A percentile compares a stretch with the other conserved stretches of the same genome.
Evolutionary conservation across 2,329 filamentous ascomycete species (phyloP).

Genomic region (Fusarium concolor): DNA sequence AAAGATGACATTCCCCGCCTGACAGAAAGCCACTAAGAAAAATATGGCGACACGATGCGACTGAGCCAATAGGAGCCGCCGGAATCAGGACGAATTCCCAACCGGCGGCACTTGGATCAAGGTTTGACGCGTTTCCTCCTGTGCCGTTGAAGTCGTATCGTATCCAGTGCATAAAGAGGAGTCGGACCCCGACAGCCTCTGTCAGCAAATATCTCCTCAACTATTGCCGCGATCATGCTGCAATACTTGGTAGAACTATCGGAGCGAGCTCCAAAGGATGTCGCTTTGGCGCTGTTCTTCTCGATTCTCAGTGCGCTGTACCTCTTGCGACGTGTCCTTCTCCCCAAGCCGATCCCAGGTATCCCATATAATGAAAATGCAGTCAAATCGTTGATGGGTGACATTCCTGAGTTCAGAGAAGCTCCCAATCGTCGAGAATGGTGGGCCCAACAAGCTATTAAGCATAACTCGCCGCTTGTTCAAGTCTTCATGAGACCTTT

Average conservation of each 20-base stretch:
- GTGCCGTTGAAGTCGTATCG: too few species aligned
- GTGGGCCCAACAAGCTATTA: constrained; percentile 18
- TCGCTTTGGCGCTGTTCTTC: background rate
- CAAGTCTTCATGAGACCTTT: constrained; percentile 36
- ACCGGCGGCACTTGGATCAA: background rate
- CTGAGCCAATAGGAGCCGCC: background rate
- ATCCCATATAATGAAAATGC: constrained; percentile 33
- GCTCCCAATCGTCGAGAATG: constrained; percentile 16
- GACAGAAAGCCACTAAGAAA: background rate
- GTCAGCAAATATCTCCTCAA: too few species aligned
- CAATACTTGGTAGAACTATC: background rate
- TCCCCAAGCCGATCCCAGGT: constrained; percentile 29
- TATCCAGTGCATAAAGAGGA: background rate
- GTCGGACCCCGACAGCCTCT: background rate
- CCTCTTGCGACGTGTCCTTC: background rate
- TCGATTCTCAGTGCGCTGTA: background rate
- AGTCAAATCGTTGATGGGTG: constrained; percentile 26
- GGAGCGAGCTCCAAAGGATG: background rate
- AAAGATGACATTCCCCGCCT: too few species aligned
- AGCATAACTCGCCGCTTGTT: constrained; percentile 22
- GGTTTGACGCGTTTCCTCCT: rapidly evolving
- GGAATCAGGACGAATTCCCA: too few species aligned
- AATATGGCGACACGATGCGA: background rate
- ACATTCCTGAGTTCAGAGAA: constrained; percentile 19
- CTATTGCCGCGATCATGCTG: background rate